Evolutionary conservation across 2,329 filamentous ascomycete genomes (phyloP).

Genomic region (Reticulascus tulasneorum): DNA sequence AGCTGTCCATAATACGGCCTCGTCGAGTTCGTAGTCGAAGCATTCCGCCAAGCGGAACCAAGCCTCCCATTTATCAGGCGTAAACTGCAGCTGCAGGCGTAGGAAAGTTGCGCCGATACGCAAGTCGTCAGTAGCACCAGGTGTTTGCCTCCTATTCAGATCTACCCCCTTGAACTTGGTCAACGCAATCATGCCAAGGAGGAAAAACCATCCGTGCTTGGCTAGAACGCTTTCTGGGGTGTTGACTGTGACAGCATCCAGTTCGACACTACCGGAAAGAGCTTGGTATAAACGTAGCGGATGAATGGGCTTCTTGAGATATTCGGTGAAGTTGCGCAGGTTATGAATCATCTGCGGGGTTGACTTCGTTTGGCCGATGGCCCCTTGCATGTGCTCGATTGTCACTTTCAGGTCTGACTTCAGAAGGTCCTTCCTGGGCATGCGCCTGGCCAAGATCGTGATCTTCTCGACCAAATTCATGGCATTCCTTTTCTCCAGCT

Average conservation of each 20-base stretch:
- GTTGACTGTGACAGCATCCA: constrained; percentile 68
- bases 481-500: constrained; percentile 75
- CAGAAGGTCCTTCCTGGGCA: constrained; percentile 85
- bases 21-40: constrained; percentile 83
- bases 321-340: constrained; percentile 74
- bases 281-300: constrained; percentile 75
- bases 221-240: constrained; percentile 68
- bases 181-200: constrained; percentile 82
- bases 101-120: constrained; percentile 78
- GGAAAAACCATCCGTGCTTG: constrained; percentile 84
- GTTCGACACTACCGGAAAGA: constrained; percentile 71
- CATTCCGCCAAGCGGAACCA: constrained; percentile 88
- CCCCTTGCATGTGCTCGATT: constrained; percentile 89
- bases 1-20: constrained; percentile 81
- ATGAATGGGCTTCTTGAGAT: constrained; percentile 78
- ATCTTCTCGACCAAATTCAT: constrained; percentile 80
- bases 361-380: constrained; percentile 74
- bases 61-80: constrained; percentile 77
- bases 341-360: constrained; percentile 84
- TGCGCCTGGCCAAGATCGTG: constrained; percentile 72
- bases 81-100: constrained; percentile 77
- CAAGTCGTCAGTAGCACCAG: constrained; percentile 77
- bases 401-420: constrained; percentile 88
- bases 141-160: constrained; percentile 70
- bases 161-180: constrained; percentile 74